These are phyloP conservation scores for Sporothrix sp. DNA, from an alignment of 2,329 filamentous ascomycete genomes.

Conservation along the genomic window DNA sequence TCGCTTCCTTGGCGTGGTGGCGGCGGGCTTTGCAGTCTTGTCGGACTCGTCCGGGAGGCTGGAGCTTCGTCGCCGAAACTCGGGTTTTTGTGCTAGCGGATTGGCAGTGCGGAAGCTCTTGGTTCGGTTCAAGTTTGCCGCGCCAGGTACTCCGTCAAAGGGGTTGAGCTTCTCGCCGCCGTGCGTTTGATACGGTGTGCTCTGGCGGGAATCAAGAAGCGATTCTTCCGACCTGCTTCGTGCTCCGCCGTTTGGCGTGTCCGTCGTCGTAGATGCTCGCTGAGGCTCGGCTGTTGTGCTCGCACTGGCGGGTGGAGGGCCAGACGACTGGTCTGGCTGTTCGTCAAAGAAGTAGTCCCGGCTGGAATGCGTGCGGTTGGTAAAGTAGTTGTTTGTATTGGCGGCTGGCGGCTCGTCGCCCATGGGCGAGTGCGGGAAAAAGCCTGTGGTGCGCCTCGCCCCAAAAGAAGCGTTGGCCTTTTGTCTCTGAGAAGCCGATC, in stretches of 20 bases:
- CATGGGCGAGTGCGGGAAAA: conserved; percentile 38
- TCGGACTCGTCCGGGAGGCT: conserved; percentile 26
- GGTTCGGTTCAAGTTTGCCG: conserved; percentile 33
- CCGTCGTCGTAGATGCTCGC: conserved; percentile 34
- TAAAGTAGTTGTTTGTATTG: conserved; percentile 40
- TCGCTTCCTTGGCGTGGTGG: neutral
- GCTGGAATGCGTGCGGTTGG: conserved; percentile 22
- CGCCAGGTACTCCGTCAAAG: conserved; percentile 33
- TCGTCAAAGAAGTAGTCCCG: neutral
- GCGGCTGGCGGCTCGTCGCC: conserved; percentile 42
- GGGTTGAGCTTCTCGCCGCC: conserved; percentile 51
- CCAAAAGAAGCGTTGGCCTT: conserved; percentile 48
- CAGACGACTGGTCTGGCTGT: neutral
- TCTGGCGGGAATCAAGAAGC: conserved; percentile 40
- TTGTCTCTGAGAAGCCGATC: conserved; percentile 43
- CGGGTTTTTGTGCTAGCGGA: conserved; percentile 14
- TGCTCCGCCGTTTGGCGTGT: conserved; percentile 24
- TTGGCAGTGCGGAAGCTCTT: conserved; percentile 34
- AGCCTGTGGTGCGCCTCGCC: conserved; percentile 35
- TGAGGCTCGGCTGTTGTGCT: conserved; percentile 20
- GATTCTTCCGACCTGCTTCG: conserved; percentile 16
- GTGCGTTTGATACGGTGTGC: conserved; percentile 46
- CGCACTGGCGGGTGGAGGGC: neutral
- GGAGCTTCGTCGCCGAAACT: conserved; percentile 24
- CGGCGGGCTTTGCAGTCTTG: conserved; percentile 16